Percentiles rank a stretch among this genome's conserved stretches.
These are phyloP conservation scores for Pulveroboletus sp. DNA, from an alignment of 768 basidiomycete species.

Conservation along the genomic window DNA sequence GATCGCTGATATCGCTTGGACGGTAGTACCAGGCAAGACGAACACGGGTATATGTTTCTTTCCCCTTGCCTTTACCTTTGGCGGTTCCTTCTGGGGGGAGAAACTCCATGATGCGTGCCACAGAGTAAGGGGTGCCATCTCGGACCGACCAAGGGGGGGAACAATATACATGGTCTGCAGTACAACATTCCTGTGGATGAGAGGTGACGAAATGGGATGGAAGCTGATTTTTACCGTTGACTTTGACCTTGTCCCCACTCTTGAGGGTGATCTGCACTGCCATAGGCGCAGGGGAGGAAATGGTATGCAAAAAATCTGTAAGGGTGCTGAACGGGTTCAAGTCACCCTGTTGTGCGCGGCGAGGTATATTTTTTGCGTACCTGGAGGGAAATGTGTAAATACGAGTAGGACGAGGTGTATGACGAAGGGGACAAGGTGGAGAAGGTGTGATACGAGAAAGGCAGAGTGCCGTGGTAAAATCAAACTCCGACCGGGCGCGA, in stretches of 20 bases:
- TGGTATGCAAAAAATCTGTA: constrained; percentile 28
- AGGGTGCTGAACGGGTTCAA: constrained; percentile 2
- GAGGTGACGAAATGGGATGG: constrained; percentile 13
- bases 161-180: constrained; percentile 92
- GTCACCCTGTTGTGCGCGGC: neutral
- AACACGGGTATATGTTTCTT: constrained; percentile 75
- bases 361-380: constrained; percentile 23
- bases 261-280: constrained; percentile 55
- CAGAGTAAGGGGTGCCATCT: constrained; percentile 93
- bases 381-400: constrained; percentile 17
- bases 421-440: constrained; percentile 35
- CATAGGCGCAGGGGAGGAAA: constrained; percentile 22
- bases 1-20: constrained; percentile 92
- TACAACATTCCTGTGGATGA: constrained; percentile 31
- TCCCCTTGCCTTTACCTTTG: constrained; percentile 64
- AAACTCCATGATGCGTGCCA: constrained; percentile 97
- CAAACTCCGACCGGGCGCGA: constrained; percentile 37
- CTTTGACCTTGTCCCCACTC: constrained; percentile 81
- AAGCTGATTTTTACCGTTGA: constrained; percentile 64
- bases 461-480: constrained; percentile 28
- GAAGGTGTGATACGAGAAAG: constrained; percentile 30
- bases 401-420: constrained; percentile 23
- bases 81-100: constrained; percentile 74
- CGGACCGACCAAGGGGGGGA: constrained; percentile 90
- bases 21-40: constrained; percentile 97